Conservation (phyloP, 306 rosid species). For the Vigna mungo region DNA sequence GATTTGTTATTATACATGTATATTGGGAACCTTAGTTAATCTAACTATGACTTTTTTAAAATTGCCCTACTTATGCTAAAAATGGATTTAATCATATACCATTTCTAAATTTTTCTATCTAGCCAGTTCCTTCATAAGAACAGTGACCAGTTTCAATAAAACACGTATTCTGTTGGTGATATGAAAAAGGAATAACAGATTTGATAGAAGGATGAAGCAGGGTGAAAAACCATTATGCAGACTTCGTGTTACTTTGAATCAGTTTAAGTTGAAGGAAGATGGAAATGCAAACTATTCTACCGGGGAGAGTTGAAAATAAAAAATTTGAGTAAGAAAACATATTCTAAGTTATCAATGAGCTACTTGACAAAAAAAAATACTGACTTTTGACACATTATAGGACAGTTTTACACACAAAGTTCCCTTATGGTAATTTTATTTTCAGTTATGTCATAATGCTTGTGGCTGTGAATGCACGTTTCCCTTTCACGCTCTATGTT, state of each 20-base stretch:
- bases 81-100: not conserved
- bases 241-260: not conserved
- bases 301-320: conserved; percentile 2
- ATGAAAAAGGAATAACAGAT: conserved; percentile 14
- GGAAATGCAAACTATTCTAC: conserved; percentile 7
- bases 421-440: conserved; percentile 19
- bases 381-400: conserved; percentile 27
- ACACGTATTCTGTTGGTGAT: not conserved
- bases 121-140: not conserved
- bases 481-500: conserved; percentile 17
- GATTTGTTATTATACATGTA: not conserved
- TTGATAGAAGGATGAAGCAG: conserved; percentile 30
- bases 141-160: not conserved
- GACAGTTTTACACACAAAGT: conserved; percentile 11
- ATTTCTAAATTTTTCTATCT: conserved; percentile 2
- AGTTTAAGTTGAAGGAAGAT: conserved; percentile 1
- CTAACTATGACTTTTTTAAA: conserved; percentile 19
- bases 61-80: not conserved
- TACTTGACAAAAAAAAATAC: conserved; percentile 13
- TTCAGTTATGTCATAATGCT: conserved; percentile 28
- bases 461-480: conserved; percentile 2
- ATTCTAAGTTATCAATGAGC: conserved; percentile 24
- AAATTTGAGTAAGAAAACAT: not conserved
- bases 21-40: not conserved
- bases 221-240: conserved; percentile 2